These are phyloP conservation scores for Fistulifera solaris DNA, from an alignment of 108 stramenopile species.

Conservation along the genomic window DNA sequence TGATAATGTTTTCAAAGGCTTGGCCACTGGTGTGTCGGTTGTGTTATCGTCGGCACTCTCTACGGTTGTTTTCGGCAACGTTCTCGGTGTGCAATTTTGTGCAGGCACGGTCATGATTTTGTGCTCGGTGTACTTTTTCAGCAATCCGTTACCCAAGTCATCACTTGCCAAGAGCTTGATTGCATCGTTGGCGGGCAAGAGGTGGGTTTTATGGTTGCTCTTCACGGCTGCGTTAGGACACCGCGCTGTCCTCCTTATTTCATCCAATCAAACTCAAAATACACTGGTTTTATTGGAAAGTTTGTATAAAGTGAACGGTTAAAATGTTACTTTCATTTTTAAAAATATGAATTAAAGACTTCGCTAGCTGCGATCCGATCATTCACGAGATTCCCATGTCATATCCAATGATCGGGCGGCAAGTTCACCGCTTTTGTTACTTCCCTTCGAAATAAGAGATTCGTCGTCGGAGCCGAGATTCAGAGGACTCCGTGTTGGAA, in stretches of 20 bases:
- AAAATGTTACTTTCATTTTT: too few species aligned
- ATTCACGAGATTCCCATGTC: conserved; percentile 3
- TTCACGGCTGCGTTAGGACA: too few species aligned
- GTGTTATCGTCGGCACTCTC: conserved; percentile 56
- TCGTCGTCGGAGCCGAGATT: conserved; percentile 9
- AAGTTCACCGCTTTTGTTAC: conserved; percentile 1
- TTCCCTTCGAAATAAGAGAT: conserved; percentile 6
- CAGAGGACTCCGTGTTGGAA: conserved; percentile 6
- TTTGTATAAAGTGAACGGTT: too few species aligned
- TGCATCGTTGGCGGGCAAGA: too few species aligned
- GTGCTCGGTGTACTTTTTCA: conserved; percentile 58
- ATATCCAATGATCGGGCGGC: not conserved
- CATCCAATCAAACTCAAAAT: too few species aligned
- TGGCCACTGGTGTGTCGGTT: conserved; percentile 92
- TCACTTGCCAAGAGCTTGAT: too few species aligned
- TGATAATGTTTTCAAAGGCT: conserved; percentile 85
- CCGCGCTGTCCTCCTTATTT: too few species aligned
- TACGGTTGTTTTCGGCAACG: conserved; percentile 56
- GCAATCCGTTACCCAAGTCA: conserved; percentile 45
- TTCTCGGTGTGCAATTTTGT: conserved; percentile 50
- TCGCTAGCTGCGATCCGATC: too few species aligned
- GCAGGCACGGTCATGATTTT: conserved; percentile 64
- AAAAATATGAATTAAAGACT: too few species aligned
- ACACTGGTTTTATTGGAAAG: too few species aligned
- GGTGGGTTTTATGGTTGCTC: too few species aligned